Base-by-base conservation (phyloP, 805 yeast species). In the Yarrowia keelungensis region DNA sequence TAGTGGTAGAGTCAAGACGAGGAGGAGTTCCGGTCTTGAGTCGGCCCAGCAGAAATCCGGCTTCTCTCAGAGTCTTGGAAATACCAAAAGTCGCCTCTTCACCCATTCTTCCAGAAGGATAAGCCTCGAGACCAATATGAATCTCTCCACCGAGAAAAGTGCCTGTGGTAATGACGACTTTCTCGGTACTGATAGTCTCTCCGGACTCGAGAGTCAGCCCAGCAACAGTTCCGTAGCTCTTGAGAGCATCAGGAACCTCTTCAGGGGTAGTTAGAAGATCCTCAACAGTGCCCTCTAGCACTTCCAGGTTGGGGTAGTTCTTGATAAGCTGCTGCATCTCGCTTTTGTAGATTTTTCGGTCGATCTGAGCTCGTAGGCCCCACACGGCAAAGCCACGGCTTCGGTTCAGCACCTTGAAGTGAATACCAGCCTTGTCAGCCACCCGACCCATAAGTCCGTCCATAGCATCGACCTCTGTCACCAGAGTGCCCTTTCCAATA, bases 1-100 rank as follows among this genome's bases (percentile, higher is more conserved):
- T 92, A 0, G 94, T 84, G 66, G 83, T 83, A 0, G 87, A 83
- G 56, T 89, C 88, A 35, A 95, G 79, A 69, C 99, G 82, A 2
- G 98, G 97, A 0, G 99, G 99, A 0, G 99, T 95, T 0, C 99
- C 99, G 0, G 99, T 95, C 75, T 95, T 95, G 73, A 95, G 81
- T 69, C 99, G 82, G 0, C 98, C 98, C 66, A 95, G 79, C 70
- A 86, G 81, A 76, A 95, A 94, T 0, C 97, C 97, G 0, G 90
- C 89, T 3, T 86, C 86, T 36, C 81, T 79, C 49, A 95, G 83
- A 0, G 98, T 92, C 56, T 86, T 81, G 43, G 97, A 89, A 32
- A 95, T 83, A 0, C 98, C 98, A 78, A 87, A 90, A 0, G 98
- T 91, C 2, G 98, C 95, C 22, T 83, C 86, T 79, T 95, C 99